A percentile compares a stretch with the other conserved stretches of the same genome.
Evolutionary conservation across 345 rosid species (phyloP).

Genomic region (Anastatica hierochuntica): DNA sequence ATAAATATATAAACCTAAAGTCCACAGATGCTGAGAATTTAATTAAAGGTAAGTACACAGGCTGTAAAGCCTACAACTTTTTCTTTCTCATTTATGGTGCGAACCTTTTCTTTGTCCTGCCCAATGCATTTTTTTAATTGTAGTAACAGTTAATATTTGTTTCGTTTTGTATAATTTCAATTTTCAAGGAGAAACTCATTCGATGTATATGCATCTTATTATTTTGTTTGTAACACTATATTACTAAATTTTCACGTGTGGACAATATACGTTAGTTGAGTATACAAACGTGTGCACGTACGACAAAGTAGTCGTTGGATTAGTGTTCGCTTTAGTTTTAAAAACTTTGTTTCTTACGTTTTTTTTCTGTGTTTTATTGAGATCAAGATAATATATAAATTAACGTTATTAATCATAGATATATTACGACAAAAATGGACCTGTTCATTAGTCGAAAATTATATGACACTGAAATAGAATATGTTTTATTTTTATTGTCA

Average conservation of each 20-base stretch:
- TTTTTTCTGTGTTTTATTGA: neutral
- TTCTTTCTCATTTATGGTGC: slow-evolving; percentile 30
- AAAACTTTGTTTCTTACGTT: neutral
- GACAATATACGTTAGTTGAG: slow-evolving; percentile 1
- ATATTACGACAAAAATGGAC: slow-evolving; percentile 17
- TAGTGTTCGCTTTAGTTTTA: slow-evolving; percentile 16
- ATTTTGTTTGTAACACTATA: neutral
- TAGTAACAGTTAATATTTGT: neutral
- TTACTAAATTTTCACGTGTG: slow-evolving; percentile 2
- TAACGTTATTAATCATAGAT: slow-evolving; percentile 10
- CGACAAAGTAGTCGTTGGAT: slow-evolving; percentile 26
- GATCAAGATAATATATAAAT: slow-evolving; percentile 15
- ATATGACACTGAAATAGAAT: neutral
- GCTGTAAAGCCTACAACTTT: slow-evolving; percentile 30
- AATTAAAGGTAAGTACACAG: slow-evolving; percentile 21
- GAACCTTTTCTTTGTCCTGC: slow-evolving; percentile 24
- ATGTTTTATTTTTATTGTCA: slow-evolving; percentile 1
- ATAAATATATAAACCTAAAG: slow-evolving; percentile 17
- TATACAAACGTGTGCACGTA: slow-evolving; percentile 6
- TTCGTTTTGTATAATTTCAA: slow-evolving; percentile 1
- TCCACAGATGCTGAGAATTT: slow-evolving; percentile 22
- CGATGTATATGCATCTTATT: neutral
- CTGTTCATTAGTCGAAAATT: neutral
- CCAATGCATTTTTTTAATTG: slow-evolving; percentile 21
- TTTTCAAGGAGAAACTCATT: slow-evolving; percentile 20